Evolutionary conservation across 768 basidiomycete species (phyloP).

Genomic region (Agaricus subrufescens): DNA sequence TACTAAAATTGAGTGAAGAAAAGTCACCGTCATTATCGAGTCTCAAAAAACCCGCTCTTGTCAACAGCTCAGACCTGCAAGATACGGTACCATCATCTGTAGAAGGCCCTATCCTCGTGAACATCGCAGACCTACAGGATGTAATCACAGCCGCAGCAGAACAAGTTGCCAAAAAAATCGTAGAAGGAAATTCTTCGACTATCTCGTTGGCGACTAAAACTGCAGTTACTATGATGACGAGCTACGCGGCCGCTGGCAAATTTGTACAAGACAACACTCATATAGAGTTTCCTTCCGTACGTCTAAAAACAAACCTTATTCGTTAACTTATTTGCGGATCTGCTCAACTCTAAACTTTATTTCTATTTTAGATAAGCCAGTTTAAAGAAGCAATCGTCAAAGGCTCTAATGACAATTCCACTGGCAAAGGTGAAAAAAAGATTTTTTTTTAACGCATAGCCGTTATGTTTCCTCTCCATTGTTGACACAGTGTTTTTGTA

Average conservation of each 20-base stretch:
- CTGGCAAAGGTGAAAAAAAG: neutral
- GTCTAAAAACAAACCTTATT: neutral
- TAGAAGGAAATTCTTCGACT: neutral
- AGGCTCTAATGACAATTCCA: neutral
- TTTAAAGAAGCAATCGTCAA: neutral
- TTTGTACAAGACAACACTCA: slow-evolving; percentile 2
- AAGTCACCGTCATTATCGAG: too few relatives aligned
- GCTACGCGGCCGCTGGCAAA: neutral
- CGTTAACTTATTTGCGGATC: too few relatives aligned
- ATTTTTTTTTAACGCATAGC: neutral
- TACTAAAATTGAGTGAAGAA: neutral
- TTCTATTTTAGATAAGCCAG: neutral
- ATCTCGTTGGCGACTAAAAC: neutral
- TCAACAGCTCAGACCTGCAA: too few relatives aligned
- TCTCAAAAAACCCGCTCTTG: too few relatives aligned
- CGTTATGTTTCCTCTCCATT: neutral
- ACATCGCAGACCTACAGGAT: neutral
- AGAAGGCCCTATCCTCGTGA: neutral
- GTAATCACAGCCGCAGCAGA: slow-evolving; percentile 1
- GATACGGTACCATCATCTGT: neutral
- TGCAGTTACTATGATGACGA: slow-evolving; percentile 2
- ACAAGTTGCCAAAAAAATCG: neutral
- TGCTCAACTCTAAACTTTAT: neutral
- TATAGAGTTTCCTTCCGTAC: neutral
- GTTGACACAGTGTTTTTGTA: neutral